Percentiles rank a stretch among this genome's conserved stretches.
Conservation (phyloP, 176 grass and related monocot genomes). For the Triticum dicoccoides region DNA sequence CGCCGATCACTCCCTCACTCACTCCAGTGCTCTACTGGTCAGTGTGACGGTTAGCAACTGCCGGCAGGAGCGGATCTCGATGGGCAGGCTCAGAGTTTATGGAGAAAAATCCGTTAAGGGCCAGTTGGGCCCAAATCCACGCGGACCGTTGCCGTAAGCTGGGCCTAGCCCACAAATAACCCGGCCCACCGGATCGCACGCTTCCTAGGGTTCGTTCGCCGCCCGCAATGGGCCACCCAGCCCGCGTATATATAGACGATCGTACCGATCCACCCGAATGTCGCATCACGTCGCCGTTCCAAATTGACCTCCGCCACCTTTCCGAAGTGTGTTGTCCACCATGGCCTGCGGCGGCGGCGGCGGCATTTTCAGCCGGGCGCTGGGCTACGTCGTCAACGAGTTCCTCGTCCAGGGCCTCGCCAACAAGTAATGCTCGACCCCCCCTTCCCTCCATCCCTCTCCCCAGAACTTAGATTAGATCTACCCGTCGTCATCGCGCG, state of each 20-base stretch:
- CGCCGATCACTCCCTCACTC: not conserved
- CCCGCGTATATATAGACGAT: not conserved
- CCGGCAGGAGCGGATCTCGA: constrained; percentile 8
- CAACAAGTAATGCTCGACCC: constrained; percentile 42
- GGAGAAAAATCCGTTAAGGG: not conserved
- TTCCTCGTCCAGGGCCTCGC: constrained; percentile 69
- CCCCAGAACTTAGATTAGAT: not conserved
- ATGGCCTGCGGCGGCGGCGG: constrained; percentile 52
- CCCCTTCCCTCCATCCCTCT: not conserved
- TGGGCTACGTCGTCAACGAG: constrained; percentile 68
- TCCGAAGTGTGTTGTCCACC: constrained; percentile 9
- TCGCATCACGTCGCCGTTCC: not conserved
- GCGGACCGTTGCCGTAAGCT: not conserved
- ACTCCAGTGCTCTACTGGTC: not conserved
- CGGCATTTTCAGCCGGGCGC: constrained; percentile 51
- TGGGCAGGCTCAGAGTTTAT: not conserved
- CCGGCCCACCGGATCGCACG: not conserved
- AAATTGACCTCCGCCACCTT: not conserved
- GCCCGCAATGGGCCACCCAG: not conserved
- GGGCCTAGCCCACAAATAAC: not conserved
- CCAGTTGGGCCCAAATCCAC: not conserved
- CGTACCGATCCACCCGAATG: not conserved
- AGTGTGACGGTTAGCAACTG: not conserved
- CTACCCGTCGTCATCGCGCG: not conserved
- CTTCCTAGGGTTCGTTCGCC: constrained; percentile 14